Evolutionary conservation across 208 protist genomes (phyloP), one percentile per base, ranked within the genome.

Genomic region (Leishmania tropica): DNA sequence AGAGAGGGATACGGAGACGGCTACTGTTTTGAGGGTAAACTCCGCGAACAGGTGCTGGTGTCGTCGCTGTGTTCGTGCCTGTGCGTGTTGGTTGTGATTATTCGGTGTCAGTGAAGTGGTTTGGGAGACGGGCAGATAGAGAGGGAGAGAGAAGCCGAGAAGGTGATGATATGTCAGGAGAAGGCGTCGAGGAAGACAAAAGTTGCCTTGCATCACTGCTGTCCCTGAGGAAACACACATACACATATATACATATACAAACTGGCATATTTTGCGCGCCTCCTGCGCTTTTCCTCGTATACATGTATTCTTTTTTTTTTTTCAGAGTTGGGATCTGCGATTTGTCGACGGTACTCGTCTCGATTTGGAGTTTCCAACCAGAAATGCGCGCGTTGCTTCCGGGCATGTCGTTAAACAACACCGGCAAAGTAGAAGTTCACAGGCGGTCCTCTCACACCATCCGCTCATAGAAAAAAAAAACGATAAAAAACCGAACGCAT

Each of bases 51-150:
- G 62, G 24, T 17, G 62, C n/a, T 17, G 62, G 31, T 11, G 62
- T 13, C 8, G 62, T 5, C n/a, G n/a, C 8, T 48, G 40, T 80
- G 45, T 74, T 64, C 58, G 35, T 81, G 51, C 8, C 17, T 64
- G 6, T 76, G 45, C 40, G 53, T 62, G 54, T 64, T 37, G 2
- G 53, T 58, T 17, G 53, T 24, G 53, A 24, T 58, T 17, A 24
- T 58, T 0, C 17, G 10, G 21, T 58, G 24, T 13, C 54, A 28
- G 56, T 11, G 11, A 58, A 82, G 28, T 31, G 45, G 45, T 13
- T 48, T 48, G 45, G 45, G 62, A 75, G 79, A 71, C 48, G 75
- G 60, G 80, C 0, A 77, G 60, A 83, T 0, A 77, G 72, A 82
- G 65, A 74, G n/a, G 67, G 65, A 62, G 81, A 71, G 53, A 35